These are phyloP conservation scores for Aspergillus sp. DNA, from an alignment of 2,329 filamentous ascomycete species.

Conservation along the genomic window DNA sequence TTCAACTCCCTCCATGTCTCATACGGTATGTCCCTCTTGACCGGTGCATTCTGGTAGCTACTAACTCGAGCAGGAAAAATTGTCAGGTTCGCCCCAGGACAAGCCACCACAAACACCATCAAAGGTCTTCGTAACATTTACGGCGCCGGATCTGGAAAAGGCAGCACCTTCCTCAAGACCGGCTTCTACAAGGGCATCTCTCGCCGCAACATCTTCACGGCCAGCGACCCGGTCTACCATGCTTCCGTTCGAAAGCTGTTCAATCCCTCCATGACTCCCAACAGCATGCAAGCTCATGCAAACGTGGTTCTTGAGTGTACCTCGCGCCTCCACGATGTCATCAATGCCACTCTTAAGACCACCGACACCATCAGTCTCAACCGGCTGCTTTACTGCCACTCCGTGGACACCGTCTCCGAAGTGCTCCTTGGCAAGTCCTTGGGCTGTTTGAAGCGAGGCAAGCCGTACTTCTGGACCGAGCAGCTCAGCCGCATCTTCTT, in stretches of 20 bases:
- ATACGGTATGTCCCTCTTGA: constrained; percentile 17
- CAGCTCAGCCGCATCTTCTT: constrained; percentile 30
- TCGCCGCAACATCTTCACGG: constrained; percentile 28
- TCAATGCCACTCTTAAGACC: constrained; percentile 13
- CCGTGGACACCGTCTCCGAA: constrained; percentile 29
- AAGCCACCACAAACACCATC: constrained; percentile 29
- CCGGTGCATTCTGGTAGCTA: neutral
- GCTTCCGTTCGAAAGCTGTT: constrained; percentile 27
- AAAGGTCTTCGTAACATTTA: constrained; percentile 28
- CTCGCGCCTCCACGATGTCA: constrained; percentile 21
- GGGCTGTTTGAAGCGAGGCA: constrained; percentile 26
- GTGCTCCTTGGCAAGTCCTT: constrained; percentile 28
- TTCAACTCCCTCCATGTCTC: constrained; percentile 23
- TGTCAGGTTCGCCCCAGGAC: constrained; percentile 26
- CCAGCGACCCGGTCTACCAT: constrained; percentile 26
- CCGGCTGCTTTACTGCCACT: constrained; percentile 27
- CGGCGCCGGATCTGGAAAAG: constrained; percentile 21
- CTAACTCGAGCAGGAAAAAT: constrained; percentile 19
- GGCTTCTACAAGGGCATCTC: constrained; percentile 28
- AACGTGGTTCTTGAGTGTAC: constrained; percentile 25
- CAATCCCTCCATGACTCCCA: constrained; percentile 26
- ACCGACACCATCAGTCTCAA: constrained; percentile 20
- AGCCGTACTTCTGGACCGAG: constrained; percentile 30
- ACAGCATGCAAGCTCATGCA: constrained; percentile 23
- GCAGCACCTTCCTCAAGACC: constrained; percentile 25